A percentile compares a stretch with the other conserved stretches of the same genome.
These are phyloP conservation scores for Yarrowia sp. DNA, from an alignment of 805 yeast genomes.

Conservation along the genomic window DNA sequence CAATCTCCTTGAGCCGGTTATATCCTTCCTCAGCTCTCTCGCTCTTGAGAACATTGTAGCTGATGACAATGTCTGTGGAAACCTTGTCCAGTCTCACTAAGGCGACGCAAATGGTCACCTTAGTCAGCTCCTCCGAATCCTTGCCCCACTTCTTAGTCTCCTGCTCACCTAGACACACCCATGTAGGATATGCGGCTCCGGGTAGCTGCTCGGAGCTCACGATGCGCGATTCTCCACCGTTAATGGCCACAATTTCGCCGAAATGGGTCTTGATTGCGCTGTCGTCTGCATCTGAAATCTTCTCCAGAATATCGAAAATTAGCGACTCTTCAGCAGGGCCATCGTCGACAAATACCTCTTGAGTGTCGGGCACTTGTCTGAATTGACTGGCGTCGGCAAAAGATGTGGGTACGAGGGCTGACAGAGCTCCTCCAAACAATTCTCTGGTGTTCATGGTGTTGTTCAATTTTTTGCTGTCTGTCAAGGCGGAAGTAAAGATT, in stretches of 20 bases:
- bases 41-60: slow-evolving; percentile 47
- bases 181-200: slow-evolving; percentile 46
- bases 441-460: slow-evolving; percentile 32
- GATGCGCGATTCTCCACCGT: slow-evolving; percentile 29
- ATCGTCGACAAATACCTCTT: slow-evolving; percentile 72
- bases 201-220: slow-evolving; percentile 35
- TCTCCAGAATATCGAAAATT: slow-evolving; percentile 45
- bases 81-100: slow-evolving; percentile 52
- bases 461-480: not conserved
- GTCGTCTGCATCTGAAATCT: slow-evolving; percentile 35
- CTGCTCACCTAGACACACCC: slow-evolving; percentile 52
- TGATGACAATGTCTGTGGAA: slow-evolving; percentile 59
- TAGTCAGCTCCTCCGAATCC: slow-evolving; percentile 33
- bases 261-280: slow-evolving; percentile 34
- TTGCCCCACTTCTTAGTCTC: slow-evolving; percentile 27
- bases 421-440: slow-evolving; percentile 83
- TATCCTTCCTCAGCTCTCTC: slow-evolving; percentile 8
- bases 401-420: slow-evolving; percentile 54
- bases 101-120: slow-evolving; percentile 54
- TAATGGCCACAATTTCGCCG: slow-evolving; percentile 35
- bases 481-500: slow-evolving; percentile 3
- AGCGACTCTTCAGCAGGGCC: slow-evolving; percentile 38
- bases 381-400: slow-evolving; percentile 73
- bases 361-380: slow-evolving; percentile 88
- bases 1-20: slow-evolving; percentile 10